Base-by-base conservation (phyloP, 2,329 filamentous ascomycete genomes). In the Ophiostoma sp. region DNA sequence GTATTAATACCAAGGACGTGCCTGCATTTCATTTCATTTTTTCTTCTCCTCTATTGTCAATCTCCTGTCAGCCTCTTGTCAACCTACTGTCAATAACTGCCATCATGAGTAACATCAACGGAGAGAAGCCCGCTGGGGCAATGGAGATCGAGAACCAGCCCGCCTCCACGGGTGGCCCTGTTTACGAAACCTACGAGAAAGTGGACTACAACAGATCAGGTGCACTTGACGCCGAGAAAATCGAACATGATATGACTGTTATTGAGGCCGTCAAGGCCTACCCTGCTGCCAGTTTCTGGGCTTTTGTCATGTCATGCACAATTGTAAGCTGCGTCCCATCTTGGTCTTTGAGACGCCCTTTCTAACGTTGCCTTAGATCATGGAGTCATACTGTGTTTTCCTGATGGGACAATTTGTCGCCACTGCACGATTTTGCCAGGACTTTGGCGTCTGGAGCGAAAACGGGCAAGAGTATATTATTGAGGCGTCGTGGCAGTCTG, bases 381-480 rank as follows among this genome's bases (percentile, higher is more conserved):
- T 89, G 87, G 87, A 89, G 76, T 84, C 86, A 4, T 89, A 87
- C 80, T 82, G 82, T 76, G 84, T 89, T 72, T 88, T 89, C 80
- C 79, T 89, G 31, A 87, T 85, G 75, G 83, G 83, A 67, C 83
- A 85, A 71, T 89, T 89, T 77, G 77, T 88, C 60, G 85, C 86
- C 71, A 80, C 84, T 8, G 69, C 77, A 31, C 71, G 74, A 20
- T 88, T 88, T 78, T 77, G 74, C 39, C 1, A 79, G 0, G 72
- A 79, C 4, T 88, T 80, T 74, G 86, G 86, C 73, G 77, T 85
- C 48, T 72, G 15, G 3, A 76, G 77, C 73, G 62, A 71, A 23
- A 74, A 65, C 2, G 72, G 73, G 1, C 44, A 71, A 0, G 68
- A 76, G 0, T 76, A 70, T 0, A 77, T 84, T 71, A 85, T 89